Base-by-base conservation (phyloP, 1,284 basidiomycete species). In the Cutaneotrichosporon spelunceum region DNA sequence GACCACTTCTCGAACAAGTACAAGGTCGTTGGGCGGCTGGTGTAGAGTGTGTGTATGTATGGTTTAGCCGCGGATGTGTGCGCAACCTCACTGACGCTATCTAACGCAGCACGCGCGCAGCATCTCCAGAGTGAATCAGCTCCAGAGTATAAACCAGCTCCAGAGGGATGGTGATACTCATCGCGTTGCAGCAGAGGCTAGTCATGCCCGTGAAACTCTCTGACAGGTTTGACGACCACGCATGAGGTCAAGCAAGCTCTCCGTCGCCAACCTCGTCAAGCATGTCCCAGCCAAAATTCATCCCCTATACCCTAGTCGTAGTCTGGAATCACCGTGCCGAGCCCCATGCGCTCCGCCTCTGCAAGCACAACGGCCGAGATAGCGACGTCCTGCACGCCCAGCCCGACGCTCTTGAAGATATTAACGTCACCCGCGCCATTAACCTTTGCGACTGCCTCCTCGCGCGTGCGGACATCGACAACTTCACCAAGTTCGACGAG, bases 1-100 rank as follows among this genome's bases (percentile, higher is more conserved):
- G 89, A 91, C 42, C 91, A 93, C 75, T 93, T 94, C 77, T 84
- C 86, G 34, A 86, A 86, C 82, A 93, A 93, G 76, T 93, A 93
- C 74, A 88, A 90, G 68, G 78, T 91, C 56, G 90, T 89, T 72
- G 92, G 92, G 49, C 87, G 85, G 70, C 83, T 94, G 19, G 53
- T 61, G 29, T 53, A 63, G 62, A 16, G 13, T 14, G 36, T 47
- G n/a, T 47, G 44, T 47, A 52, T 29, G 48, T 45, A 45, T 45
- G n/a, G 44, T 45, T 39, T 45, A 23, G 44, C 23, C 10, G 44
- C 44, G 19, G 44, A 45, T 39, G 14, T 10, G 11, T 19, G 9
- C 34, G 13, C 14, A 39, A 14, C 14, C 36, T 39, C 36, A 39
- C 36, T 39, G 13, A 39, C 36, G 9, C 14, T n/a, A n/a, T n/a